phyloP scores from a whole-genome alignment of 148 eudicot genomes.

The Arbutus unedo region DNA sequence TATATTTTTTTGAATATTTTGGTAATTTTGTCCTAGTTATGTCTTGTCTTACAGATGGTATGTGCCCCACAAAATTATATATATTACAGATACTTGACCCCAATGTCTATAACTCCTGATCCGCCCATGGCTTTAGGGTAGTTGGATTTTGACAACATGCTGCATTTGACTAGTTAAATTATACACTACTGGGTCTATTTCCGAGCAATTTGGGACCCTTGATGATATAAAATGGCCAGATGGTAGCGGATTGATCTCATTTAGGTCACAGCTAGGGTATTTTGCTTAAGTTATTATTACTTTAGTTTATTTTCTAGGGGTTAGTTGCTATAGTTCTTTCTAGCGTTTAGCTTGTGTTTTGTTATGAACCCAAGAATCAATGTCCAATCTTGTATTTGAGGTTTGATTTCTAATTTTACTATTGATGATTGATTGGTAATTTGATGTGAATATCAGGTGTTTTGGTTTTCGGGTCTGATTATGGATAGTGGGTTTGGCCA shows the following conservation, averaged over 20 bases:
- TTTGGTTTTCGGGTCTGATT: conserved; percentile 3
- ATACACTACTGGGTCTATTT: background rate
- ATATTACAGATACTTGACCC: no score
- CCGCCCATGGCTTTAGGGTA: no score
- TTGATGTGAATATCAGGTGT: conserved; percentile 10
- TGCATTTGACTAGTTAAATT: background rate
- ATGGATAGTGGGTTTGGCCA: conserved; percentile 24
- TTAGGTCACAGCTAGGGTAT: background rate
- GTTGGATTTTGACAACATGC: background rate
- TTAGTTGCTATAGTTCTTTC: background rate
- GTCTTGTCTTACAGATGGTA: no score
- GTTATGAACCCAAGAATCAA: background rate
- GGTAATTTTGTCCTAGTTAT: no score
- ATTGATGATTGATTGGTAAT: background rate
- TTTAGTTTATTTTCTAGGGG: background rate
- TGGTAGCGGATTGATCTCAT: background rate
- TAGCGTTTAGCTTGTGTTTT: background rate
- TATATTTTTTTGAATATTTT: no score
- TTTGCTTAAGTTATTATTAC: background rate
- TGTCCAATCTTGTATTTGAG: background rate
- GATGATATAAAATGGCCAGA: background rate
- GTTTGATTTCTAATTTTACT: background rate
- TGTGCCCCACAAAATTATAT: no score
- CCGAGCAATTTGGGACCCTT: background rate
- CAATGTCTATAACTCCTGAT: no score